A percentile compares a stretch with the other conserved stretches of the same genome.
Evolutionary conservation across 306 rosid genomes (phyloP).

Genomic region (Citrullus colocynthis): DNA sequence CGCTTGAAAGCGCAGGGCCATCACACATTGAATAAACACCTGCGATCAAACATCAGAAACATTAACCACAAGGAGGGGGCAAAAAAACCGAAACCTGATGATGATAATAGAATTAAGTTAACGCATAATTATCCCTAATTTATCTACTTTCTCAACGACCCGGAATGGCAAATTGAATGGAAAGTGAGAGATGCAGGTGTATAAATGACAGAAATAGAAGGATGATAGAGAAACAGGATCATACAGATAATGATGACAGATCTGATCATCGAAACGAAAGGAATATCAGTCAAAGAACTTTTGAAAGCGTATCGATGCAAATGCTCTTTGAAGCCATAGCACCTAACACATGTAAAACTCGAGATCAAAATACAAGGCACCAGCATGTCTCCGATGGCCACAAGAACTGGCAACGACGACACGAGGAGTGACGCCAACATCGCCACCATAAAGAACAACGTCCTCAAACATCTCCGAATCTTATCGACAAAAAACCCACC

Average conservation of each 20-base stretch:
- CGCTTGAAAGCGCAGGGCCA: slow-evolving; percentile 83
- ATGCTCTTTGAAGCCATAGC: slow-evolving; percentile 58
- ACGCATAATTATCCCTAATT: neutral
- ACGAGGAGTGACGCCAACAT: slow-evolving; percentile 71
- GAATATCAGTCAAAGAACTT: slow-evolving; percentile 81
- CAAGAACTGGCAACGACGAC: slow-evolving; percentile 75
- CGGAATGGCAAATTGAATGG: neutral
- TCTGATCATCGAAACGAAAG: slow-evolving; percentile 77
- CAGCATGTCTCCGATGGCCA: slow-evolving; percentile 57
- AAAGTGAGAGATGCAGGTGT: neutral
- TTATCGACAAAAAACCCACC: slow-evolving; percentile 63
- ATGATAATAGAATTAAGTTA: neutral
- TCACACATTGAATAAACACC: slow-evolving; percentile 93
- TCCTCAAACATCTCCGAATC: slow-evolving; percentile 53
- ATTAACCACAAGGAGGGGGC: neutral
- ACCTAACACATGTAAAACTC: slow-evolving; percentile 62
- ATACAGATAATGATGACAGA: slow-evolving; percentile 66
- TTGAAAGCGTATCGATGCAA: slow-evolving; percentile 73
- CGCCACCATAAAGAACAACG: slow-evolving; percentile 73
- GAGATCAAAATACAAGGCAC: slow-evolving; percentile 68
- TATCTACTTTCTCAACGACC: neutral
- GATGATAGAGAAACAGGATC: slow-evolving; percentile 2
- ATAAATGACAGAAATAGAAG: neutral
- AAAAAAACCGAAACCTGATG: neutral
- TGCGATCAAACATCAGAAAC: slow-evolving; percentile 20